phyloP scores from a whole-genome alignment of 495 filamentous ascomycete genomes.

The Aspergillus steynii region DNA sequence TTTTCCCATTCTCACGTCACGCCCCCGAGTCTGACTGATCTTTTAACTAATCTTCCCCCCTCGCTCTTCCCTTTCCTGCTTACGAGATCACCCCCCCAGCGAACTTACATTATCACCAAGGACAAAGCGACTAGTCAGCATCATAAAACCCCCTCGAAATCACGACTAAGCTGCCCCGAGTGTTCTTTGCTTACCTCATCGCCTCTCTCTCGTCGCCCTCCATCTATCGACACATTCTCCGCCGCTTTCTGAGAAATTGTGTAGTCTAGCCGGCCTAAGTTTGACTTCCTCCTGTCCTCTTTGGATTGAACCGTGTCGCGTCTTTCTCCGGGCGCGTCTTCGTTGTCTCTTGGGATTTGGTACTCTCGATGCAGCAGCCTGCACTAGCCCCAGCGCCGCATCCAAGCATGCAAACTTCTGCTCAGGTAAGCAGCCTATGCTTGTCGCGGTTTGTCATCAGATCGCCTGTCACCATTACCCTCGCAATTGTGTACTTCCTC shows the following conservation, averaged over 20 bases:
- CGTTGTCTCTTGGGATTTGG: slow-evolving; percentile 11
- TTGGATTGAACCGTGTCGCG: slow-evolving; percentile 17
- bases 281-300: slow-evolving; percentile 5
- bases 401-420: slow-evolving; percentile 55
- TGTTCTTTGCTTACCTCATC: slow-evolving; percentile 47
- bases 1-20: neutral
- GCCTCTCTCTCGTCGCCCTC: slow-evolving; percentile 19
- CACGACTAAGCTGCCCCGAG: slow-evolving; percentile 29
- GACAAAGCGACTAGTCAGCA: slow-evolving; percentile 14
- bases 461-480: slow-evolving; percentile 28
- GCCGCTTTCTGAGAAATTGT: slow-evolving; percentile 14
- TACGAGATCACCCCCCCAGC: slow-evolving; percentile 28
- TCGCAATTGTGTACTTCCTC: slow-evolving; percentile 21
- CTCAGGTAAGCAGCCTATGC: slow-evolving; percentile 53
- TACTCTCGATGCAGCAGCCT: slow-evolving; percentile 56
- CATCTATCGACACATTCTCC: slow-evolving; percentile 20
- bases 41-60: slow-evolving; percentile 7
- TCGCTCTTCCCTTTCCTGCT: slow-evolving; percentile 20
- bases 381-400: slow-evolving; percentile 58
- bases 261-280: slow-evolving; percentile 7
- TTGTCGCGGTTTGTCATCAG: slow-evolving; percentile 48
- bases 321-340: slow-evolving; percentile 22
- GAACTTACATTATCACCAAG: neutral
- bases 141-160: slow-evolving; percentile 16
- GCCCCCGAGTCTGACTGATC: neutral